Percentiles rank a stretch among this genome's conserved stretches.
These are phyloP conservation scores for Coriaria nepalensis DNA, from an alignment of 306 rosid genomes.

Conservation along the genomic window DNA sequence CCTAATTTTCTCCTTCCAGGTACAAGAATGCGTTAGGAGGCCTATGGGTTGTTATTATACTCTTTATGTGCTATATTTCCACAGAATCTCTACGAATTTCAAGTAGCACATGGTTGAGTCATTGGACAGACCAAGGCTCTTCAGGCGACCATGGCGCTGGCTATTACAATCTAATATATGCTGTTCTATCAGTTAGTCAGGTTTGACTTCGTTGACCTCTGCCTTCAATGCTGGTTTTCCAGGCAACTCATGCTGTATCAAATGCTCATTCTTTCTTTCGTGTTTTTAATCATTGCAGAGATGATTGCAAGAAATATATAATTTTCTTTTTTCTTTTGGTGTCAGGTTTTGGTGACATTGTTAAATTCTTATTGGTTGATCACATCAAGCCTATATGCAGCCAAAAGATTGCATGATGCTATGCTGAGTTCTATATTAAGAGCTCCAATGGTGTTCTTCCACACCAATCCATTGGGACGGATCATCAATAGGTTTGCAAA, in stretches of 20 bases:
- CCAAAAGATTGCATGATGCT: conserved; percentile 70
- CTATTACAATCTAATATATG: conserved; percentile 61
- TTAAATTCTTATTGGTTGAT: conserved; percentile 74
- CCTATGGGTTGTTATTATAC: conserved; percentile 57
- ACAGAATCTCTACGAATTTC: conserved; percentile 71
- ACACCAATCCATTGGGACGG: conserved; percentile 87
- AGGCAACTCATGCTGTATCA: too few species aligned
- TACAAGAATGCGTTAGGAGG: conserved; percentile 82
- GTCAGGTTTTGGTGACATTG: conserved; percentile 66
- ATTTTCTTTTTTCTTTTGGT: conserved; percentile 27
- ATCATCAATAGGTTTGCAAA: conserved; percentile 85
- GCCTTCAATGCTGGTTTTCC: too few species aligned
- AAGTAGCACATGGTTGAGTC: conserved; percentile 88
- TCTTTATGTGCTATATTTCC: conserved; percentile 49
- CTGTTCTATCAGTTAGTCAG: conserved; percentile 68
- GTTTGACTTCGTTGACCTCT: conserved; percentile 20
- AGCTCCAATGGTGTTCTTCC: conserved; percentile 90
- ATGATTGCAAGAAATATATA: neutral
- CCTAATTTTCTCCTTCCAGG: conserved; percentile 22
- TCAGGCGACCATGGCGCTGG: conserved; percentile 26
- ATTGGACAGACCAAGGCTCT: conserved; percentile 59
- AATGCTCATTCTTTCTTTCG: too few species aligned
- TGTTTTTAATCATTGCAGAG: too few species aligned
- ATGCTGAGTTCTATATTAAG: conserved; percentile 76
- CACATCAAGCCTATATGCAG: conserved; percentile 72